phyloP scores from a whole-genome alignment of 345 rosid species.

The Lagerstroemia speciosa region DNA sequence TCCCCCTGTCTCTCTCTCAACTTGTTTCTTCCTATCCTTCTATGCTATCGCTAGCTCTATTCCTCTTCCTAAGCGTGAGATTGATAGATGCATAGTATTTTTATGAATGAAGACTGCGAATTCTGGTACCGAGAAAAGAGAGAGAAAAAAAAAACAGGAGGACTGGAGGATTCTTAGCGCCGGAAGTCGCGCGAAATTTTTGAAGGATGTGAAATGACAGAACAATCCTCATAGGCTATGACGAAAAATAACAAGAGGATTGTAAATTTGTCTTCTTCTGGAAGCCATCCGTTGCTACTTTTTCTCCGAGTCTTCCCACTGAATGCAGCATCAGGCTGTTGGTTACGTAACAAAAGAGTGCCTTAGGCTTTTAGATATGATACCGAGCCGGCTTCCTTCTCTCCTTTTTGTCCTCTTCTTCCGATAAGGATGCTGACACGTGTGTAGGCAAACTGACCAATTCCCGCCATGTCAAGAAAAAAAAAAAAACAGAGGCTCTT shows the following conservation, averaged over 20 bases:
- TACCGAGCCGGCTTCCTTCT: background rate
- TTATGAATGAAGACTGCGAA: too few species aligned
- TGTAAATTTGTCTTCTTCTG: too few species aligned
- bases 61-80: too few species aligned
- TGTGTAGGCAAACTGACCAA: background rate
- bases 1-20: background rate
- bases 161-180: background rate
- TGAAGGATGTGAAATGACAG: conserved; percentile 1
- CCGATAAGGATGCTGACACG: background rate
- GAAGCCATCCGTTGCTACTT: background rate
- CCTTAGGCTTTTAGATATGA: too few species aligned
- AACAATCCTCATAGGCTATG: background rate
- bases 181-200: background rate
- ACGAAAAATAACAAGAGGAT: too few species aligned
- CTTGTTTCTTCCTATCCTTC: too few species aligned
- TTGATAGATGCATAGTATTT: too few species aligned
- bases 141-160: background rate
- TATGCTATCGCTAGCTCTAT: too few species aligned
- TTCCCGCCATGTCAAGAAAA: background rate
- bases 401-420: background rate
- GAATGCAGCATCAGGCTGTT: too few species aligned
- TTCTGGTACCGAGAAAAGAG: too few species aligned
- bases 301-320: background rate
- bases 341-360: too few species aligned
- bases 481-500: background rate